Conservation (phyloP, 208 protist species). For the Polymyxa betae region DNA sequence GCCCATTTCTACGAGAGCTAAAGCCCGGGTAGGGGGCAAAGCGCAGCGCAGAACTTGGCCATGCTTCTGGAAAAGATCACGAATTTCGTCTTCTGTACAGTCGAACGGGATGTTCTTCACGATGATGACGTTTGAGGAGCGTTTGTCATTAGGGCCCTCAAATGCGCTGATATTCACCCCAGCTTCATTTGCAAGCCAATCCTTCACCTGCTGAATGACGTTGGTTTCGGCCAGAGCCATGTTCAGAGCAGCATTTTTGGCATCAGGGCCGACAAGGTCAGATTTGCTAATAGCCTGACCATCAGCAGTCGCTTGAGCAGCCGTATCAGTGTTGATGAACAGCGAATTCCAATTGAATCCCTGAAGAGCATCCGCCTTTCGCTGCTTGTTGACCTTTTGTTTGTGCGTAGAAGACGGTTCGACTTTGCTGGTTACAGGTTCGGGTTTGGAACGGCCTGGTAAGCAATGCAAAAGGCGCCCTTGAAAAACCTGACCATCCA, state of each 20-base stretch:
- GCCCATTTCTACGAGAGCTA: background rate
- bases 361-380: background rate
- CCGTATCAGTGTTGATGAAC: constrained; percentile 3
- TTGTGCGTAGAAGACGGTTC: background rate
- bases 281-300: background rate
- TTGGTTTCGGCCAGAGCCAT: background rate
- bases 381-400: background rate
- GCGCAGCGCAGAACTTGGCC: background rate
- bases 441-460: background rate
- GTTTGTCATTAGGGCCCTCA: background rate
- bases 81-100: background rate
- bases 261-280: background rate
- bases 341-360: constrained; percentile 20
- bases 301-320: background rate
- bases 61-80: background rate
- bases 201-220: constrained; percentile 21
- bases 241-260: background rate
- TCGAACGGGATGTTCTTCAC: constrained; percentile 54
- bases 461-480: constrained; percentile 15
- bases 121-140: background rate
- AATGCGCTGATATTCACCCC: constrained; percentile 13
- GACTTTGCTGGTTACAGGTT: background rate
- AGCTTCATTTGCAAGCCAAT: background rate
- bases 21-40: background rate
- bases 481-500: constrained; percentile 17